Base-by-base conservation (phyloP, 2,329 filamentous ascomycete species). In the Scortechinia acanthostroma region DNA sequence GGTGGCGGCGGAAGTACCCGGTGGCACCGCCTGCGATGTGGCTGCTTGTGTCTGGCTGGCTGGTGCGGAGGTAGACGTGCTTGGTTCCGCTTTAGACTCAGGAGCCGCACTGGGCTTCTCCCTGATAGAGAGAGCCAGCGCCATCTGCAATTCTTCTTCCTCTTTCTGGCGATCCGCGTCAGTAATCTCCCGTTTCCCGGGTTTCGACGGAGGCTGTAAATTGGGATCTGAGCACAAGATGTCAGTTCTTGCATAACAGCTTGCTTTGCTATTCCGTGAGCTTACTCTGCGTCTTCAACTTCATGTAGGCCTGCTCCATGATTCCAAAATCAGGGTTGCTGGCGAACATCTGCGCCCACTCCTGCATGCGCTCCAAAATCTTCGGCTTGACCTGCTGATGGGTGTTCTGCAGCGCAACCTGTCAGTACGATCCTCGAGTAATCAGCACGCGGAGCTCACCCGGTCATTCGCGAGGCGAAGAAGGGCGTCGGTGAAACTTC, bases 91-190 rank as follows among this genome's bases (percentile, higher is more conserved):
- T 37, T 59, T 59, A 44, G 55, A 50, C 13, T 66, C 59, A 25
- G 62, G 59, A 4, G 66, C 59, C 4, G 64, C 56, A 51, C 69
- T 61, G 60, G 74, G 74, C 60, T 83, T 80, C 49, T 98, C 93
- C 61, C 95, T 89, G 55, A 98, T 77, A 37, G 90, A 96, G 57
- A 98, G 73, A 56, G 86, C 91, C 43, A 98, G 74, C 2, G 93
- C 93, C 81, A 96, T 95, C 63, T 97, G 93, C 46, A 98, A 70
- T 66, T 98, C 93, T 43, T 97, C 91, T 49, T 98, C 93, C 65
- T 98, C 93, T 66, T 95, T 95, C 64, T 89, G 86, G 51, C 93
- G 80, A 64, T 98, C 93, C 42, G 86, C 56, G 23, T 94, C 86
- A 42, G 91, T 96, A 50, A 98, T 89, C 53, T 89, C 83, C 49